phyloP scores from a whole-genome alignment of 73 alveolate species.

The Symbiodinium natans region DNA sequence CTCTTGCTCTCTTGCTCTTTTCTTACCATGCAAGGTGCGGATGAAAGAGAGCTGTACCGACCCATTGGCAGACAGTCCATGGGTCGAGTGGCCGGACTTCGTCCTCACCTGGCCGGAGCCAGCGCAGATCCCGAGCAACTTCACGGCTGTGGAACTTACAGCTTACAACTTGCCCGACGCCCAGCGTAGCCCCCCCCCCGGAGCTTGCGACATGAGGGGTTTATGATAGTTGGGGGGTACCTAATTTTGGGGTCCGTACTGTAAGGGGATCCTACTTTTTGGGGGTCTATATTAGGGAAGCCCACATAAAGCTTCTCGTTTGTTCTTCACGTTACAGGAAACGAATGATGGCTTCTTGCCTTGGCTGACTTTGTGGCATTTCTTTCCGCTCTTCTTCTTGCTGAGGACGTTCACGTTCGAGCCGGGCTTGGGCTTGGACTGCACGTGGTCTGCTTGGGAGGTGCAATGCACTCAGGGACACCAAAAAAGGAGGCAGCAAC shows the following conservation, averaged over 20 bases:
- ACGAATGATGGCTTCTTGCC: too few species aligned
- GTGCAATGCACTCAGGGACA: neutral
- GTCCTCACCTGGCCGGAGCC: constrained; percentile 88
- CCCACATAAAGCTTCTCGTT: too few species aligned
- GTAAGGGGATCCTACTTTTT: too few species aligned
- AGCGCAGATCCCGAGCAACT: constrained; percentile 56
- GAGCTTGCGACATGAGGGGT: too few species aligned
- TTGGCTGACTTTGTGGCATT: neutral
- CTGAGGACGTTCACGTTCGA: constrained; percentile 72
- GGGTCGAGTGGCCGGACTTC: constrained; percentile 83
- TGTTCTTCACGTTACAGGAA: too few species aligned
- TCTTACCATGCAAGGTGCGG: constrained; percentile 86
- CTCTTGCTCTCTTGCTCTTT: too few species aligned
- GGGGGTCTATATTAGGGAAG: too few species aligned
- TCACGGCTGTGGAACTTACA: constrained; percentile 60
- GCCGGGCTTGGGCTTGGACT: constrained; percentile 88
- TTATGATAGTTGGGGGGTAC: too few species aligned
- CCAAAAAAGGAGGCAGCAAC: neutral
- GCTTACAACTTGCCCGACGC: constrained; percentile 70
- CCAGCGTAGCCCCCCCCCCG: too few species aligned
- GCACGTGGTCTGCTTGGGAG: constrained; percentile 89
- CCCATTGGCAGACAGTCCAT: constrained; percentile 77
- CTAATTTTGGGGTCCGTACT: too few species aligned
- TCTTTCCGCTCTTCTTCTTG: neutral
- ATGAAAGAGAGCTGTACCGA: constrained; percentile 81